Evolutionary conservation across 1,284 basidiomycete genomes (phyloP).

Genomic region (Malassezia japonica): DNA sequence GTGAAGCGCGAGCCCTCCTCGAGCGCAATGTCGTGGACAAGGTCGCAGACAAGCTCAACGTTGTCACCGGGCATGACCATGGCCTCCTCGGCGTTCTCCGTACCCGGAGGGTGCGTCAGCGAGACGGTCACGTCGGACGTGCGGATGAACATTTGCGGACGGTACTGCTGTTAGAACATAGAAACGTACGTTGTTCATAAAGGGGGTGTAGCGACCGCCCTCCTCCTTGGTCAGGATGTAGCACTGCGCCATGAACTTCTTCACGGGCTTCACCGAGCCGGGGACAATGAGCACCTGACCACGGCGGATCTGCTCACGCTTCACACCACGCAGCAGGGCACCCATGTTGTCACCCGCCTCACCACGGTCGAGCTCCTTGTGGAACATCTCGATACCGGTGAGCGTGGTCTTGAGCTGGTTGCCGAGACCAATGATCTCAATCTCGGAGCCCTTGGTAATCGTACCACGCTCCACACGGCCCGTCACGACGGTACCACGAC

Average conservation of each 20-base stretch:
- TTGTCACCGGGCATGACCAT: conserved; percentile 98
- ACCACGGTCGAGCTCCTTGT: conserved; percentile 95
- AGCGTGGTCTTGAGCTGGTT: conserved; percentile 78
- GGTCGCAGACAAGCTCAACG: conserved; percentile 78
- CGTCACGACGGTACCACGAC: conserved; percentile 94
- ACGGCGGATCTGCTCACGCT: conserved; percentile 88
- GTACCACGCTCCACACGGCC: conserved; percentile 94
- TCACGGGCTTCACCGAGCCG: conserved; percentile 85
- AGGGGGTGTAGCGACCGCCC: conserved; percentile 94
- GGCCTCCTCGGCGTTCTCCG: conserved; percentile 50
- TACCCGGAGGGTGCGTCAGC: conserved; percentile 75
- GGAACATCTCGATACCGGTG: conserved; percentile 99
- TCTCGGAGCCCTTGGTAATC: conserved; percentile 82
- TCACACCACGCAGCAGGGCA: conserved; percentile 87
- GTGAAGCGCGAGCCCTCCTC: conserved; percentile 94
- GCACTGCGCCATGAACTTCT: conserved; percentile 61
- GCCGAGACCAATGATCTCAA: conserved; percentile 87
- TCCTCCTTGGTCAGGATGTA: conserved; percentile 80
- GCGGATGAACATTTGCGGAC: conserved; percentile 90
- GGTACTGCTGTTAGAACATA: conserved; percentile 53
- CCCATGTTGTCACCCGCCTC: conserved; percentile 99
- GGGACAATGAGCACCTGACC: conserved; percentile 85
- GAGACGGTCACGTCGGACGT: conserved; percentile 86
- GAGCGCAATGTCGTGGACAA: conserved; percentile 79
- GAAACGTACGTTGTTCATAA: conserved; percentile 63